Evolutionary conservation across 208 protist species (phyloP), one percentile per base, ranked within the genome.

Genomic region (Trypanosoma caninum): DNA sequence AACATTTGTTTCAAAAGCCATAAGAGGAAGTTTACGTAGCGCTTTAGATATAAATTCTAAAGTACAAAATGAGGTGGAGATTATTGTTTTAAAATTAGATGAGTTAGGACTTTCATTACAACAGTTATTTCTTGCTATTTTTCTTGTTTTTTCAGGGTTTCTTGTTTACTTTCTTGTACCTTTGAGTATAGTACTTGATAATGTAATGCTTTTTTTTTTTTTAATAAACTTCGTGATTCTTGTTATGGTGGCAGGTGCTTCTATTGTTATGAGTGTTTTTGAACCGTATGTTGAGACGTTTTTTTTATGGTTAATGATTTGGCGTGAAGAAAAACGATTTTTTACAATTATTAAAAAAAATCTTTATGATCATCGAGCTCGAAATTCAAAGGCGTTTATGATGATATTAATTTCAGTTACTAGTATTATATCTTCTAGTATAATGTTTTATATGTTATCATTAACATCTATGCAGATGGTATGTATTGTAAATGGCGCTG

Each of bases 151-250:
- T 0, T 62, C 84, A 18, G 97, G 97, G 18, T 98, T 99, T 67
- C 68, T 95, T 2, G 76, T 98, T 0, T 98, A 98, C 82, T 99
- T 98, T 67, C 13, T 97, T 0, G 77, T 98, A 52, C 97, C 97
- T 13, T 76, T 86, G 18, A 63, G 89, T 34, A 98, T 99, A 59
- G 82, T 94, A 13, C 97, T 93, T 61, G 56, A 79, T 25, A 83
- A 97, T 51, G 68, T 93, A 31, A 31, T 67, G 31, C 52, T 98
- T 14, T 98, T 99, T 62, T 97, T 99, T 52, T 60, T 80, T 20
- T 68, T 98, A 22, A 48, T 99, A 3, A 88, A 94, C 25, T 25
- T 80, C 41, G 89, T 98, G 25, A 64, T 98, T 3, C 45, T 98
- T 30, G 83, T 78, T 46, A 97, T 98, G 89, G 64, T 99, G 13